These are phyloP conservation scores for Leptodontidium sp. DNA, from an alignment of 2,329 filamentous ascomycete genomes.

Conservation along the genomic window DNA sequence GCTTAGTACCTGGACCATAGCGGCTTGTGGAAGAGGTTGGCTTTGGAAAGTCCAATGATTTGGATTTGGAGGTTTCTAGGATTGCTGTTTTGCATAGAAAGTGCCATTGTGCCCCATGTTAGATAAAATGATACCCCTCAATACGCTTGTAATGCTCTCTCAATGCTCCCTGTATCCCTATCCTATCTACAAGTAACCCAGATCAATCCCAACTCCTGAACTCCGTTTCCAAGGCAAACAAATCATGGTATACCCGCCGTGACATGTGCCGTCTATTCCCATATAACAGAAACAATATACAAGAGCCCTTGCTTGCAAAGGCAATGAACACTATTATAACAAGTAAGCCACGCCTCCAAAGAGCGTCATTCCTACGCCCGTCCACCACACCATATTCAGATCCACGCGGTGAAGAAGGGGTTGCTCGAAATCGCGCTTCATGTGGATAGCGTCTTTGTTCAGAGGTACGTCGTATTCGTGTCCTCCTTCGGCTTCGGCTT, in stretches of 20 bases:
- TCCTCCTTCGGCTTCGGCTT: constrained; percentile 28
- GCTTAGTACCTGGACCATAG: neutral
- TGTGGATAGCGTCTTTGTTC: constrained; percentile 45
- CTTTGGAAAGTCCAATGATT: neutral
- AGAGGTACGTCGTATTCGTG: constrained; percentile 51
- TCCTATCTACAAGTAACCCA: neutral
- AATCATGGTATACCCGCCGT: constrained; percentile 11
- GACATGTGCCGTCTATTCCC: constrained; percentile 16
- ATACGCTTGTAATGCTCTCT: neutral
- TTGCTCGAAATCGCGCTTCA: constrained; percentile 39
- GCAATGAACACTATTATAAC: constrained; percentile 33
- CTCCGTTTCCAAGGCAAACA: constrained; percentile 9
- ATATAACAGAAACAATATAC: constrained; percentile 21
- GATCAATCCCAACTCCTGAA: constrained; percentile 11
- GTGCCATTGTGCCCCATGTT: neutral
- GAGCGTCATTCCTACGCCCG: constrained; percentile 46
- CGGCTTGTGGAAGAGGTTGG: neutral
- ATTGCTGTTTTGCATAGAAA: constrained; percentile 2
- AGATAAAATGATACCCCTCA: constrained; percentile 17
- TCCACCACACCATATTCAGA: constrained; percentile 46
- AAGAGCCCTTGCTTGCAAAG: constrained; percentile 1
- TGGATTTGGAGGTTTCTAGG: neutral
- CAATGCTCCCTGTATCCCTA: neutral
- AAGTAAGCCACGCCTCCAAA: constrained; percentile 48
- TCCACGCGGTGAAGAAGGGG: constrained; percentile 40